phyloP scores from a whole-genome alignment of 2,329 filamentous ascomycete species.

The Colletotrichum karsti region DNA sequence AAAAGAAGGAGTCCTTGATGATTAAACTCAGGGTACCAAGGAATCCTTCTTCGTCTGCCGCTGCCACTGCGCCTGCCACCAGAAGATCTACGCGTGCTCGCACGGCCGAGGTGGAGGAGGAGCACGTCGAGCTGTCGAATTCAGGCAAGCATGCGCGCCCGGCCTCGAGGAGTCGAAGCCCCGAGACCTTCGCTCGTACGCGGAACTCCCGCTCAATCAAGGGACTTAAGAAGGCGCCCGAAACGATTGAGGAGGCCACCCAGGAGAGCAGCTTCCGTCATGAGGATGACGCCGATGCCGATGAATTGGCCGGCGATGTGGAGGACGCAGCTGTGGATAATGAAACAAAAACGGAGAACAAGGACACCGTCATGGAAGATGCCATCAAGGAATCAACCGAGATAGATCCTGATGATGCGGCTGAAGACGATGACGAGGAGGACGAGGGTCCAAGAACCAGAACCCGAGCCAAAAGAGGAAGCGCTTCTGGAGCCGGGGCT shows the following conservation, averaged over 20 bases:
- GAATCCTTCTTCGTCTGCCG: conserved; percentile 16
- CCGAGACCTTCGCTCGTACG: conserved; percentile 56
- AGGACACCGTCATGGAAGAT: conserved; percentile 34
- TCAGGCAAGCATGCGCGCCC: conserved; percentile 66
- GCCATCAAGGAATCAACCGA: conserved; percentile 34
- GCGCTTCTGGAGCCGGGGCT: conserved; percentile 36
- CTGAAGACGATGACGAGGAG: conserved; percentile 53
- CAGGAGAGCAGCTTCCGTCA: conserved; percentile 58
- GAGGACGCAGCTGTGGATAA: conserved; percentile 36
- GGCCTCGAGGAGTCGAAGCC: conserved; percentile 63
- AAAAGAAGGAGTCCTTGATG: conserved; percentile 40
- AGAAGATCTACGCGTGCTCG: conserved; percentile 61
- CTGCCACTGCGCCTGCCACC: conserved; percentile 37
- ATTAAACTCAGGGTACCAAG: conserved; percentile 55
- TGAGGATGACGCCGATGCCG: conserved; percentile 43
- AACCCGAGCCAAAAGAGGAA: conserved; percentile 48
- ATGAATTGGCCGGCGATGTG: conserved; percentile 46
- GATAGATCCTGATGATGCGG: conserved; percentile 39
- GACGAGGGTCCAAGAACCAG: conserved; percentile 59
- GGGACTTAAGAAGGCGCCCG: conserved; percentile 56
- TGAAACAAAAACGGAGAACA: conserved; percentile 28
- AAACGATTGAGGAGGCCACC: conserved; percentile 60
- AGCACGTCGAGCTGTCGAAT: conserved; percentile 65
- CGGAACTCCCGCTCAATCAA: conserved; percentile 61
- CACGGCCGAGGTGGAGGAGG: conserved; percentile 63